Evolutionary conservation across 371 early-diverging fungal species (phyloP).

Genomic region (Haplosporangium sp.): DNA sequence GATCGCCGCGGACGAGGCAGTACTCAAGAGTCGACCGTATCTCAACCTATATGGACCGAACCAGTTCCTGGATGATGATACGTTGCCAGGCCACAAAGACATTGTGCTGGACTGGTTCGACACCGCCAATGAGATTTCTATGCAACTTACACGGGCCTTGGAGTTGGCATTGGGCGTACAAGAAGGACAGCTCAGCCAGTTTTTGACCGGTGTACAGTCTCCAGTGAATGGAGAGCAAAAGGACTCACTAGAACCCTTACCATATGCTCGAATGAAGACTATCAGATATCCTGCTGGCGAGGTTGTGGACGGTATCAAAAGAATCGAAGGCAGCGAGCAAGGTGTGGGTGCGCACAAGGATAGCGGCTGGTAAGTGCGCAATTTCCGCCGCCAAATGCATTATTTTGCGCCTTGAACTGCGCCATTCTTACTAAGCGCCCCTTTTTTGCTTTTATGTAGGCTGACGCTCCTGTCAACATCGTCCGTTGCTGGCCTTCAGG

Average conservation of each 20-base stretch:
- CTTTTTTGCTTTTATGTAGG: neutral
- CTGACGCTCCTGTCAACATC: neutral
- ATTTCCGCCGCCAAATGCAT: neutral
- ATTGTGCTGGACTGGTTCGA: constrained; percentile 1
- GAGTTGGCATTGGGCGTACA: neutral
- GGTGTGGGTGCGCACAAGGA: constrained; percentile 1
- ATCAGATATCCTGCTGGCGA: constrained; percentile 1
- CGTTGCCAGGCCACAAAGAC: neutral
- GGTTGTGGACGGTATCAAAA: neutral
- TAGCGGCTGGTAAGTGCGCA: neutral
- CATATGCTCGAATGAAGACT: neutral
- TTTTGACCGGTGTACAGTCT: neutral
- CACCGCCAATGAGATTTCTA: neutral
- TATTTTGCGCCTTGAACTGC: neutral
- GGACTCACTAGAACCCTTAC: neutral
- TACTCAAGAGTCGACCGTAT: neutral
- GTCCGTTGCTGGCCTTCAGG: neutral
- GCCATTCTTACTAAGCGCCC: neutral
- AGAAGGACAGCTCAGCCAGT: neutral
- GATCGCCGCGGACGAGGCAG: neutral
- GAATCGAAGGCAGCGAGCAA: neutral
- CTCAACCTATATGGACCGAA: neutral
- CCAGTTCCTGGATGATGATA: neutral
- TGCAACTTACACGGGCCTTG: neutral
- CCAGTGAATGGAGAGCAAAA: neutral